Base-by-base conservation (phyloP, 164 flowering plant genomes). In the Vitis riparia region DNA sequence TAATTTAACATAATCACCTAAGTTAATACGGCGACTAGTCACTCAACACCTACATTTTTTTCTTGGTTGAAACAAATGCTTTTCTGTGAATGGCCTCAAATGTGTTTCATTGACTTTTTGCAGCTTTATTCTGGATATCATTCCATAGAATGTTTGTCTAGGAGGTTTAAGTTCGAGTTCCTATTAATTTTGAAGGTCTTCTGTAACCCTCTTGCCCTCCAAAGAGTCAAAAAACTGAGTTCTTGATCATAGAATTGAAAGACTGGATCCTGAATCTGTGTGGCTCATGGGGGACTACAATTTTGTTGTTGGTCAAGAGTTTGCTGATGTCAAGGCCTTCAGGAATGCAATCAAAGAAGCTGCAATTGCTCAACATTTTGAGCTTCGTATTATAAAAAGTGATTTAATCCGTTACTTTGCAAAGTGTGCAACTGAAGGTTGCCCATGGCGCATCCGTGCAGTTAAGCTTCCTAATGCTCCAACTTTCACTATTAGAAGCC, bases 361-460 rank as follows among this genome's bases (percentile, higher is more conserved):
- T 59, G 98, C 98, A 17, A 89, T 92, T 66, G 92, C 94, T 7
- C 96, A 86, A 61, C 94, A 88, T 57, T 92, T 93, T 80, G 98
- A 93, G 77, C 86, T 93, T 64, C 90, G 89, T 1, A 85, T 85
- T 50, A 76, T 93, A 51, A 93, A 93, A 70, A 86, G 89, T 71
- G 96, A 93, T 63, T 71, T 85, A 67, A 73, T 83, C 48, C 96
- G 98, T 48, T 93, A 84, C 79, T 81, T 85, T 79, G 98, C 98
- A 10, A 93, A 86, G 79, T 93, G 98, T 80, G 89, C 93, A 1
- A 59, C 81, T 3, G 97, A 93, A 55, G 91, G 87, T n/a, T 93
- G 98, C 78, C 98, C 98, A 29, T 93, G 98, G 98, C 88, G 87
- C 19, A 87, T 93, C 51, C 98, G 91, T 71, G 96, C 94, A 0